Conservation (phyloP, 2,329 filamentous ascomycete species). For the Phialophora chinensis region DNA sequence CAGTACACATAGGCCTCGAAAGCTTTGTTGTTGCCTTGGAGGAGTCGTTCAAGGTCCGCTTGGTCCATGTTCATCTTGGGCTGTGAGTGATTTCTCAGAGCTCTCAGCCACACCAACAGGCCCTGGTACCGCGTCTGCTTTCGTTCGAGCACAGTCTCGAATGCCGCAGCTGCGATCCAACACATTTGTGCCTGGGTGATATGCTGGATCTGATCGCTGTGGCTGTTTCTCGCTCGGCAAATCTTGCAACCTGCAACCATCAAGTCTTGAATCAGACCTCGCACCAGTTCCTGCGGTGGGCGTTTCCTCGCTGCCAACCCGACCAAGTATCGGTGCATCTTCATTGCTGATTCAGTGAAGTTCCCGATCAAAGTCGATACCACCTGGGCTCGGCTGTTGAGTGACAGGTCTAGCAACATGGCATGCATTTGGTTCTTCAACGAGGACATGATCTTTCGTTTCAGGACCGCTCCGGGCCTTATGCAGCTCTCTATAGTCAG, state of each 20-base stretch:
- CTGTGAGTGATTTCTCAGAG: slow-evolving; percentile 43
- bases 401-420: slow-evolving; percentile 80
- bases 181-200: slow-evolving; percentile 66
- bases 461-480: slow-evolving; percentile 76
- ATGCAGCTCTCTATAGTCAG: slow-evolving; percentile 79
- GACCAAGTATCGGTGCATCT: slow-evolving; percentile 66
- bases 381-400: slow-evolving; percentile 74
- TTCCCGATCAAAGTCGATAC: slow-evolving; percentile 75
- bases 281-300: slow-evolving; percentile 66
- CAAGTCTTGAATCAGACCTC: slow-evolving; percentile 68
- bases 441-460: slow-evolving; percentile 73
- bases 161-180: slow-evolving; percentile 73
- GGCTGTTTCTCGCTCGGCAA: slow-evolving; percentile 48
- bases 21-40: slow-evolving; percentile 24
- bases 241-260: slow-evolving; percentile 68
- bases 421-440: slow-evolving; percentile 86
- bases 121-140: slow-evolving; percentile 73
- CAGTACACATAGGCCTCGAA: slow-evolving; percentile 39
- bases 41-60: slow-evolving; percentile 20
- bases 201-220: slow-evolving; percentile 55
- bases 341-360: slow-evolving; percentile 78
- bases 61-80: slow-evolving; percentile 30
- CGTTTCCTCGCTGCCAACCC: slow-evolving; percentile 64
- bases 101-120: slow-evolving; percentile 72
- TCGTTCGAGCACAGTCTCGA: slow-evolving; percentile 67